Evolutionary conservation across 257 asterid genomes (phyloP).

Genomic region (Gardenia jasminoides): DNA sequence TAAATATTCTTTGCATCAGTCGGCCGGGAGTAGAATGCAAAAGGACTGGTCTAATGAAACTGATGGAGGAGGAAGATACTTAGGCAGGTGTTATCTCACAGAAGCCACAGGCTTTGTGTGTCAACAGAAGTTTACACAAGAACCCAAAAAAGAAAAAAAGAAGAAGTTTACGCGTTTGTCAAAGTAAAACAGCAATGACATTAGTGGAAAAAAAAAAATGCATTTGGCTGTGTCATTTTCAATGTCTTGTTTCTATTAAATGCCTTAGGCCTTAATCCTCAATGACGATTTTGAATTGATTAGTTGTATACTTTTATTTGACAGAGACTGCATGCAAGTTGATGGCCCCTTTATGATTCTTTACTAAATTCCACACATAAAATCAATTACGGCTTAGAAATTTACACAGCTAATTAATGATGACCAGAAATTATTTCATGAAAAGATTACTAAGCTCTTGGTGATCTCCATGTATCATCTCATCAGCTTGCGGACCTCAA

Average conservation of each 20-base stretch:
- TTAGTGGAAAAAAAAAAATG: not conserved
- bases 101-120: not conserved
- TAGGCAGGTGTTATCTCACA: not conserved
- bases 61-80: too few relatives aligned
- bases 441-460: not conserved
- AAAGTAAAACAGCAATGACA: not conserved
- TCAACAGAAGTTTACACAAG: too few relatives aligned
- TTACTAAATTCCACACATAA: conserved; percentile 1
- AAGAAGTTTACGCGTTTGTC: not conserved
- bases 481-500: too few relatives aligned
- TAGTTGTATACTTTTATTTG: not conserved
- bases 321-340: not conserved
- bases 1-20: too few relatives aligned
- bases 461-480: not conserved
- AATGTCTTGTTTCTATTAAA: too few relatives aligned
- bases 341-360: not conserved
- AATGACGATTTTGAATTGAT: not conserved
- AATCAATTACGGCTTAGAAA: conserved; percentile 3
- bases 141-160: too few relatives aligned
- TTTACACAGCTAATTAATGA: not conserved
- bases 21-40: too few relatives aligned
- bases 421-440: not conserved
- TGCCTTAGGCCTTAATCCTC: not conserved
- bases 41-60: too few relatives aligned
- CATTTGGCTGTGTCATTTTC: not conserved